These are phyloP conservation scores for Buddleja alternifolia DNA, from an alignment of 257 asterid species.

Conservation along the genomic window DNA sequence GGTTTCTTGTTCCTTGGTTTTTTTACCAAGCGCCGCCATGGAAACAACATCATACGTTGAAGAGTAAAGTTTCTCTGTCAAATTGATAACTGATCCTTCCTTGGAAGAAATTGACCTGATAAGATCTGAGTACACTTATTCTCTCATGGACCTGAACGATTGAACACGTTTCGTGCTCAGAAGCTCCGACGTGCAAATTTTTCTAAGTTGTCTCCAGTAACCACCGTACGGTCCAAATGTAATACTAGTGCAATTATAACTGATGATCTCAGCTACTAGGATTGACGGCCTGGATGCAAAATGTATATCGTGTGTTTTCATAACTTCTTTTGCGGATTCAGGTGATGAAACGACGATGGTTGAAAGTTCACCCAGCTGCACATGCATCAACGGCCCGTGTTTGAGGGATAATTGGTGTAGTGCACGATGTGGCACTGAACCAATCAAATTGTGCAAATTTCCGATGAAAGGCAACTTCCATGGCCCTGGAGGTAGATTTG, in stretches of 20 bases:
- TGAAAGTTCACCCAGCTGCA: conserved; percentile 39
- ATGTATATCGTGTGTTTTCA: conserved; percentile 40
- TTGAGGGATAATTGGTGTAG: conserved; percentile 33
- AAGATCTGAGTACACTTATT: conserved; percentile 20
- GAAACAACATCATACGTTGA: conserved; percentile 19
- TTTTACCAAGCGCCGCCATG: conserved; percentile 40
- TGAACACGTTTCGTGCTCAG: conserved; percentile 40
- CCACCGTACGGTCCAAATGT: conserved; percentile 34
- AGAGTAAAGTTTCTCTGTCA: conserved; percentile 28
- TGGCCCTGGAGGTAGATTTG: conserved; percentile 43
- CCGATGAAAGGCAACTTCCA: conserved; percentile 38
- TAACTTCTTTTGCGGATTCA: conserved; percentile 34
- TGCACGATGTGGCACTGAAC: conserved; percentile 27
- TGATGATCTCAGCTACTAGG: conserved; percentile 22
- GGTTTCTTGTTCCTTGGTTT: conserved; percentile 23
- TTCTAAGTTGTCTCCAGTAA: conserved; percentile 49
- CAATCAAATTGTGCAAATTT: conserved; percentile 41
- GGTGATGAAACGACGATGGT: conserved; percentile 38
- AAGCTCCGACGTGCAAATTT: conserved; percentile 46
- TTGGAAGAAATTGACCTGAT: conserved; percentile 18
- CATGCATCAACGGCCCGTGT: conserved; percentile 46
- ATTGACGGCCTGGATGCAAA: conserved; percentile 43
- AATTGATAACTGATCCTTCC: conserved; percentile 31
- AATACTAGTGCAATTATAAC: conserved; percentile 31
- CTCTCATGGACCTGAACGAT: conserved; percentile 31